Evolutionary conservation across 2,329 filamentous ascomycete species (phyloP).

Genomic region (Trichoderma atroviride): DNA sequence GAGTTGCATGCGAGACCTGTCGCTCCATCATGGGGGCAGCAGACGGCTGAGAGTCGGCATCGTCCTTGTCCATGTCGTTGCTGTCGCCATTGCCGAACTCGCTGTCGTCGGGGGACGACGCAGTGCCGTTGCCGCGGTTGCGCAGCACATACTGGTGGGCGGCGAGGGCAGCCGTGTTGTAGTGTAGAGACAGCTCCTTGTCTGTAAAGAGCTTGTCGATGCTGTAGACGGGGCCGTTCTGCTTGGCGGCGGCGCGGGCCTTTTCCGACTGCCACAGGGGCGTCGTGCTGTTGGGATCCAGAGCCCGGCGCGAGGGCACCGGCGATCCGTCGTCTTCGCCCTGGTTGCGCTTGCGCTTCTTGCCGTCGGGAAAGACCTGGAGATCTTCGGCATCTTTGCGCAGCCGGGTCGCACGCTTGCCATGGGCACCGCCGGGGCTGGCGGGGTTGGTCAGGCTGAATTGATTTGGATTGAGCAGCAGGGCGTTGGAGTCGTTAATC

Average conservation of each 20-base stretch:
- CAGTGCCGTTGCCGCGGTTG: constrained; percentile 56
- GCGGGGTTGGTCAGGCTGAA: constrained; percentile 67
- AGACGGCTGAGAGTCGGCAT: constrained; percentile 50
- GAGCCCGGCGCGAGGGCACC: constrained; percentile 56
- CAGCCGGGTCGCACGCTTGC: constrained; percentile 64
- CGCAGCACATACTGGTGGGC: constrained; percentile 64
- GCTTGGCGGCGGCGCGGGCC: constrained; percentile 54
- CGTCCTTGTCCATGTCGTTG: constrained; percentile 53
- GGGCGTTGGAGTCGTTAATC: constrained; percentile 66
- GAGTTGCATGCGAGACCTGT: constrained; percentile 64
- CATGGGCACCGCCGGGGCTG: constrained; percentile 64
- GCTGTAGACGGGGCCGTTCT: constrained; percentile 63
- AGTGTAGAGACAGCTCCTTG: constrained; percentile 67
- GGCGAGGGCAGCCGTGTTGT: constrained; percentile 64
- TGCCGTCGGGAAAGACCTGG: constrained; percentile 56
- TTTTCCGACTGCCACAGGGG: constrained; percentile 66
- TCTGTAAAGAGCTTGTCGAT: constrained; percentile 73
- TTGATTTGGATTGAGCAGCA: constrained; percentile 68
- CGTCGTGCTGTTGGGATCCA: constrained; percentile 61
- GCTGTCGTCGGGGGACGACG: constrained; percentile 56
- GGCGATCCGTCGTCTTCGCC: constrained; percentile 67
- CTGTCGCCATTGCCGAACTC: constrained; percentile 56
- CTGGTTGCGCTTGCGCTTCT: constrained; percentile 64
- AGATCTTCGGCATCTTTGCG: constrained; percentile 64
- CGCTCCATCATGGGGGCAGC: constrained; percentile 65